These are phyloP conservation scores for Cercospora sesami DNA, from an alignment of 2,329 filamentous ascomycete species.

Conservation along the genomic window DNA sequence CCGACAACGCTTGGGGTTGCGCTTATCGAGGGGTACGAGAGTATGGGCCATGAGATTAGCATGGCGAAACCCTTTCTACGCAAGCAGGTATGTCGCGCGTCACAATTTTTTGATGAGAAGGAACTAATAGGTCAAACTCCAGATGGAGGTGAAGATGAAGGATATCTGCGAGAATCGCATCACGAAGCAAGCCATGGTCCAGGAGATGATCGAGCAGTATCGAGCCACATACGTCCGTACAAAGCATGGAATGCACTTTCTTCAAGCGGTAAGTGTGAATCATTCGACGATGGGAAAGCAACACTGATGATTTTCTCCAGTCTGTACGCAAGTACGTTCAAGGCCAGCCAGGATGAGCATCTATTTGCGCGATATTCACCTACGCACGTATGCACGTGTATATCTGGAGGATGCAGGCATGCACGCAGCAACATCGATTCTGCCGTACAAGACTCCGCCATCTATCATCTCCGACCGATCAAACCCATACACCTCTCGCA, in stretches of 20 bases:
- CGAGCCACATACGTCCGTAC: slow-evolving; percentile 81
- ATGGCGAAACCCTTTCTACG: slow-evolving; percentile 93
- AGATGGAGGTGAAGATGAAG: slow-evolving; percentile 95
- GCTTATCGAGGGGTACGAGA: slow-evolving; percentile 90
- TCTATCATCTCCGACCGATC: not conserved
- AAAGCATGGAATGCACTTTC: slow-evolving; percentile 67
- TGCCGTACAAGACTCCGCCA: not conserved
- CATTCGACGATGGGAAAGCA: slow-evolving; percentile 1
- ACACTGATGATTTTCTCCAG: slow-evolving; percentile 12
- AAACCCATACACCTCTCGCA: not conserved
- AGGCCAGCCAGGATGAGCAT: not conserved
- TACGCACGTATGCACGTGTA: not conserved
- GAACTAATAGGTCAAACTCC: slow-evolving; percentile 1
- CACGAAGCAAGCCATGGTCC: slow-evolving; percentile 71
- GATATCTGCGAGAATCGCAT: slow-evolving; percentile 88
- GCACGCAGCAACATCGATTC: not conserved
- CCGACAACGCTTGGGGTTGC: slow-evolving; percentile 89
- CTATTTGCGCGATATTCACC: not conserved
- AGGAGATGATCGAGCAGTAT: slow-evolving; percentile 84
- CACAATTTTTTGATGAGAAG: not conserved
- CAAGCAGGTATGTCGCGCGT: slow-evolving; percentile 64
- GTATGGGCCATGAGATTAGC: slow-evolving; percentile 88
- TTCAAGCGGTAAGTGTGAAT: slow-evolving; percentile 52
- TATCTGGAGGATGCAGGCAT: not conserved
- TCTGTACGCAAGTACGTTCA: slow-evolving; percentile 14